Evolutionary conservation across 768 basidiomycete species (phyloP).

Genomic region (Flagelloscypha sp.): DNA sequence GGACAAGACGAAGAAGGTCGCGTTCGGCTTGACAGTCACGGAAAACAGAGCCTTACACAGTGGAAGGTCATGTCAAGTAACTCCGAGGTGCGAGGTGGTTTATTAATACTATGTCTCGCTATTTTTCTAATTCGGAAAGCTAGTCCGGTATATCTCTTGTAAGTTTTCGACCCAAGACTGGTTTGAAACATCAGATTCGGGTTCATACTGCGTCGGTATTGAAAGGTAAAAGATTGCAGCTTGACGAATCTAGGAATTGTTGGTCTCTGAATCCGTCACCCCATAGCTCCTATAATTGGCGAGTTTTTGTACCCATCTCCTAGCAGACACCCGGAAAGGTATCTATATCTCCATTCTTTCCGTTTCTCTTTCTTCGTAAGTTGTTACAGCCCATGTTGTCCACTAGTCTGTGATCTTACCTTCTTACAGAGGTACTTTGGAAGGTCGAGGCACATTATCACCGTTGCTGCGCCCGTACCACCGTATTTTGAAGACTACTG

Average conservation of each 20-base stretch:
- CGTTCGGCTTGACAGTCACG: conserved; percentile 27
- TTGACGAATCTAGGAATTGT: conserved; percentile 1
- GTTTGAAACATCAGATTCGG: conserved; percentile 66
- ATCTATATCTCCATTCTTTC: conserved; percentile 56
- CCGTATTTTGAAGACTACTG: conserved; percentile 47
- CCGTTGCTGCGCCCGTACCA: conserved; percentile 51
- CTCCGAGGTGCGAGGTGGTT: background rate
- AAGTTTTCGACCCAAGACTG: conserved; percentile 48
- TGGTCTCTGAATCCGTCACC: background rate
- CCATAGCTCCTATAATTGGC: conserved; percentile 58
- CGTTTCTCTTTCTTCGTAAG: conserved; percentile 49
- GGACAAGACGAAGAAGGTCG: conserved; percentile 40
- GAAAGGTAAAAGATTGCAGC: conserved; percentile 26
- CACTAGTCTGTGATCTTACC: conserved; percentile 3
- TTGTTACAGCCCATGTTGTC: conserved; percentile 4
- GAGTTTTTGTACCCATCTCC: conserved; percentile 42
- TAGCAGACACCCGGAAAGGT: conserved; percentile 30
- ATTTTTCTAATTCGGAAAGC: conserved; percentile 23
- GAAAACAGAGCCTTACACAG: conserved; percentile 35
- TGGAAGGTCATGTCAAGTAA: conserved; percentile 41
- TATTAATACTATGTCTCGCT: conserved; percentile 8
- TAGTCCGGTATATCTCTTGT: conserved; percentile 48
- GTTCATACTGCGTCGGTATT: conserved; percentile 49
- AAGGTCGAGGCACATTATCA: conserved; percentile 35
- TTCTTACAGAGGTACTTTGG: conserved; percentile 42